Evolutionary conservation across 495 filamentous ascomycete species (phyloP), one percentile per base, ranked within the genome.

Genomic region (Xylaria venustula): DNA sequence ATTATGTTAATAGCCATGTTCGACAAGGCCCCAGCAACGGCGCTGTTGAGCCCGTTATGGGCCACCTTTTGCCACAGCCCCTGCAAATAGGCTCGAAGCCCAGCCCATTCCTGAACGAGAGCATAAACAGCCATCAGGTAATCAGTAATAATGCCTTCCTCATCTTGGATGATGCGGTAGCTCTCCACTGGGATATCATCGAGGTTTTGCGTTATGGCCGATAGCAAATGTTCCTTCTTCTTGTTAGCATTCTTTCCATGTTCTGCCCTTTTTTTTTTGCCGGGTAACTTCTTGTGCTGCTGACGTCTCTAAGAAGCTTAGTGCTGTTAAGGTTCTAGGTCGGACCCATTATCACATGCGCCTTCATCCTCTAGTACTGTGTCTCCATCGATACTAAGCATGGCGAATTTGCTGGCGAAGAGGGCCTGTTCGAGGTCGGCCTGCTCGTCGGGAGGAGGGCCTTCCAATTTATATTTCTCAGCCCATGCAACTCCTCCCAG

Each of bases 51-150:
- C 7, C 67, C 71, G 2, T 71, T 60, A 62, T 80, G 77, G 3
- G 77, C 75, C 36, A 78, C 75, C n/a, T 82, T 67, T 15, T 58
- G 70, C 80, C 79, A 82, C 15, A 74, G n/a, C 8, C 53, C 62
- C 52, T 79, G 78, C 37, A 81, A 23, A 40, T 73, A 70, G 25
- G 53, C 15, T 37, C 77, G 72, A 28, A 79, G 68, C 7, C 70
- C 54, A 3, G 58, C 52, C 69, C 67, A 74, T 32, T 79, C 58
- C 11, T 28, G 25, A 40, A 72, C 17, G 12, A 79, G 44, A 7
- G 62, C 66, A 46, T 72, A 73, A n/a, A 72, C 71, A 23, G 77
- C 76, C 65, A 79, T 68, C 17, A 75, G 58, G 62, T 77, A 78
- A 26, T 77, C 72, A 9, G 72, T 71, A 3, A 67, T 20, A 26